Percentiles rank a stretch among this genome's conserved stretches.
These are phyloP conservation scores for Boletus bicolor DNA, from an alignment of 768 basidiomycete species.

Conservation along the genomic window DNA sequence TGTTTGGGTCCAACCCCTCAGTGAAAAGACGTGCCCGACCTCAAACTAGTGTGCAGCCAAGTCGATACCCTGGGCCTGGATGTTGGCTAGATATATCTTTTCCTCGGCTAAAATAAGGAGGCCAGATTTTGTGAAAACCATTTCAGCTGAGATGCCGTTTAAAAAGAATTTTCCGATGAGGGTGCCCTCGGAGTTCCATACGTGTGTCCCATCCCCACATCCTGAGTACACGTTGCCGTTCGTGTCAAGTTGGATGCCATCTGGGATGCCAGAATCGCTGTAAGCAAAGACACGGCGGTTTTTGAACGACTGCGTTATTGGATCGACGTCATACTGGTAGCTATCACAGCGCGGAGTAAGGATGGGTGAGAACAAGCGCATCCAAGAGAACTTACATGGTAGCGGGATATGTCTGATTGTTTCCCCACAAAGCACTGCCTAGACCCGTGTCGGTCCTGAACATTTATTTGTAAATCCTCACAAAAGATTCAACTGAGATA, in stretches of 20 bases:
- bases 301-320: slow-evolving; percentile 46
- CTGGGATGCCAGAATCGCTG: slow-evolving; percentile 60
- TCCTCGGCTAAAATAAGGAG: slow-evolving; percentile 41
- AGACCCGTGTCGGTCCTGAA: slow-evolving; percentile 32
- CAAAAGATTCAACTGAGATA: background rate
- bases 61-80: slow-evolving; percentile 30
- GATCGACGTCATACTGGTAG: slow-evolving; percentile 66
- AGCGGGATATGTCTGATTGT: slow-evolving; percentile 56
- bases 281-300: slow-evolving; percentile 70
- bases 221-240: slow-evolving; percentile 65
- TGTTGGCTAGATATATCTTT: slow-evolving; percentile 7
- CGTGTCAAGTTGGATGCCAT: slow-evolving; percentile 64
- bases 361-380: background rate
- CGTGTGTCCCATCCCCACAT: slow-evolving; percentile 65
- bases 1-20: background rate
- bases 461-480: slow-evolving; percentile 9
- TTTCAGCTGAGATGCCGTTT: slow-evolving; percentile 32
- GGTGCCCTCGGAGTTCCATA: slow-evolving; percentile 52
- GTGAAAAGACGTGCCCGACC: background rate
- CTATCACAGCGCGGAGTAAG: slow-evolving; percentile 32
- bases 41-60: slow-evolving; percentile 6
- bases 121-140: slow-evolving; percentile 40
- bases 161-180: slow-evolving; percentile 30
- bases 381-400: slow-evolving; percentile 51
- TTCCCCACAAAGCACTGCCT: slow-evolving; percentile 42